A percentile compares a stretch with the other conserved stretches of the same genome.
Conservation (phyloP, 1,139 yeast genomes). For the Tardiomyces blankii region DNA sequence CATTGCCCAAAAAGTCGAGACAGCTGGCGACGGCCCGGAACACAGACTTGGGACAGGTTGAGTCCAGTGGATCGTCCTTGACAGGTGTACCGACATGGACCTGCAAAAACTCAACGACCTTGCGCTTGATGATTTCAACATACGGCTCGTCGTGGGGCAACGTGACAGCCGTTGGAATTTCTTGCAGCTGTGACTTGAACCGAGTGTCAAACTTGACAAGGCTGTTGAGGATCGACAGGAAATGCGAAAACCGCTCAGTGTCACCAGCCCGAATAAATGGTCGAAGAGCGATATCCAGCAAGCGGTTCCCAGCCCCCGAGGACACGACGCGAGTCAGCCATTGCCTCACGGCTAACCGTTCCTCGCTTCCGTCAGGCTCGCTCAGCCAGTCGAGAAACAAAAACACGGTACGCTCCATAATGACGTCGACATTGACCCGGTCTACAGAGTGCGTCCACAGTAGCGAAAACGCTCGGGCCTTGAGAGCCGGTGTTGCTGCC, state of each 20-base stretch:
- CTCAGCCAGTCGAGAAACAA: slow-evolving; percentile 44
- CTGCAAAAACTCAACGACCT: background rate
- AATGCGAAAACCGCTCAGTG: background rate
- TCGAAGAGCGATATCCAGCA: background rate
- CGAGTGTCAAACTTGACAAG: background rate
- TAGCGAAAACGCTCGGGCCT: slow-evolving; percentile 24
- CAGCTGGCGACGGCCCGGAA: background rate
- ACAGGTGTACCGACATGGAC: background rate
- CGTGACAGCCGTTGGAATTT: background rate
- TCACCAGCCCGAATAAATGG: background rate
- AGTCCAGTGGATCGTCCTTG: background rate
- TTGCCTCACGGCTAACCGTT: background rate
- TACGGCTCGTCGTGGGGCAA: background rate
- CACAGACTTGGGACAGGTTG: background rate
- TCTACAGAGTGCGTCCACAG: slow-evolving; percentile 34
- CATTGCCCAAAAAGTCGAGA: background rate
- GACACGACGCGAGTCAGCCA: background rate
- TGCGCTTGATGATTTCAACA: background rate
- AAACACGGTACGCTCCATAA: slow-evolving; percentile 57
- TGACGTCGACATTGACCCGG: slow-evolving; percentile 29
- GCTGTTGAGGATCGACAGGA: background rate
- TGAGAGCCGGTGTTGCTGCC: slow-evolving; percentile 8
- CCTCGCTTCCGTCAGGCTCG: background rate
- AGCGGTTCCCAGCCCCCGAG: background rate
- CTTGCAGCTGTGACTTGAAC: background rate